Evolutionary conservation across 2,329 filamentous ascomycete species (phyloP).

Genomic region (Dactylellina haptotyla): DNA sequence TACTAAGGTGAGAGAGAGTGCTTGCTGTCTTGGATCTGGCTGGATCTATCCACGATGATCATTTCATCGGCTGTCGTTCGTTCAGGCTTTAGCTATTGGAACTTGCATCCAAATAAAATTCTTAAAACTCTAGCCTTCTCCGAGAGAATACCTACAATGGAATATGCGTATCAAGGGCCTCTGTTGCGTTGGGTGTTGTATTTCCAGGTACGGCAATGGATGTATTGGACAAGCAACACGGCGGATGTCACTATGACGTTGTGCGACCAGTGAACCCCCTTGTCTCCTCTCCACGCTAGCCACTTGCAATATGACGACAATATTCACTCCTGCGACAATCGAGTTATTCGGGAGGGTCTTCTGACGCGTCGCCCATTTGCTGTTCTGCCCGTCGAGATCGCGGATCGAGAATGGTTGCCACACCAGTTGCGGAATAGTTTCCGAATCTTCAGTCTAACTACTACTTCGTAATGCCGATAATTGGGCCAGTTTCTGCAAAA

Average conservation of each 20-base stretch:
- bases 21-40: too few species aligned
- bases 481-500: too few species aligned
- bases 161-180: not conserved
- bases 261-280: not conserved
- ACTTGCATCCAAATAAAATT: too few species aligned
- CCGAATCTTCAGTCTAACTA: not conserved
- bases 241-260: conserved; percentile 37
- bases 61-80: too few species aligned
- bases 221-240: not conserved
- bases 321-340: not conserved
- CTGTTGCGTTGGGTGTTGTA: not conserved
- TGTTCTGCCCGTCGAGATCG: not conserved
- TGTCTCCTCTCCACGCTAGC: too few species aligned
- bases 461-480: not conserved
- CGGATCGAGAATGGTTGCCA: conserved; percentile 4
- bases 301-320: conserved; percentile 28
- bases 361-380: conserved; percentile 4
- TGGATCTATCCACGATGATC: too few species aligned
- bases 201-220: not conserved
- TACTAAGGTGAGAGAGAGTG: too few species aligned
- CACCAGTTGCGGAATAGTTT: not conserved
- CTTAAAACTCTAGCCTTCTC: too few species aligned
- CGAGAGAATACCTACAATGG: too few species aligned
- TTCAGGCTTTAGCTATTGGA: too few species aligned
- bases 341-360: not conserved